A percentile compares a stretch with the other conserved stretches of the same genome.
phyloP scores from a whole-genome alignment of 192 early-diverging fungal species.

The Fimicolochytrium jonesii region DNA sequence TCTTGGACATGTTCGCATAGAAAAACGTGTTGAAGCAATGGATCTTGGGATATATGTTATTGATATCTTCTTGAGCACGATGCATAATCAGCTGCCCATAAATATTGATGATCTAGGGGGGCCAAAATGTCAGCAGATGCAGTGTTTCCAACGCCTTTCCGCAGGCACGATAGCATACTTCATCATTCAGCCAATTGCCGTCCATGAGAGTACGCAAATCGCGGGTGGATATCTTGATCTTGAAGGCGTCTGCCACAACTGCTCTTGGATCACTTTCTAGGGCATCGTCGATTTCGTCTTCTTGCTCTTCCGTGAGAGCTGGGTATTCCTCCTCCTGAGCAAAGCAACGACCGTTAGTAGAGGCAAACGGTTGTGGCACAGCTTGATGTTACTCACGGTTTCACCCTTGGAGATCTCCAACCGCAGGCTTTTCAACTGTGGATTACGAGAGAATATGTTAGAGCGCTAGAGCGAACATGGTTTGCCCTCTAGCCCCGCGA shows the following conservation, averaged over 20 bases:
- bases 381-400: background rate
- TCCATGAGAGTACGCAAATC: constrained; percentile 72
- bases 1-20: constrained; percentile 64
- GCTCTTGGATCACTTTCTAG: background rate
- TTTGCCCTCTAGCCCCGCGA: too few species aligned
- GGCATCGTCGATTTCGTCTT: background rate
- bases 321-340: constrained; percentile 2
- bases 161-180: constrained; percentile 45
- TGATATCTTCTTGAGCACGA: constrained; percentile 47
- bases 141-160: background rate
- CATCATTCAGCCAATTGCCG: constrained; percentile 90
- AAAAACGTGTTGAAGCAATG: constrained; percentile 94
- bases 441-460: too few species aligned
- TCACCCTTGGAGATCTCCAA: background rate
- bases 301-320: background rate
- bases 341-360: background rate
- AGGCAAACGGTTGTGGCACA: background rate
- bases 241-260: constrained; percentile 47
- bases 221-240: constrained; percentile 50
- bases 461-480: too few species aligned
- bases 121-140: background rate
- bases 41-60: constrained; percentile 54
- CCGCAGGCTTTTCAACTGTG: background rate
- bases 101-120: constrained; percentile 74
- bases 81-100: constrained; percentile 76